Evolutionary conservation across 805 yeast genomes (phyloP).

Genomic region (Suhomyces kilbournensis): DNA sequence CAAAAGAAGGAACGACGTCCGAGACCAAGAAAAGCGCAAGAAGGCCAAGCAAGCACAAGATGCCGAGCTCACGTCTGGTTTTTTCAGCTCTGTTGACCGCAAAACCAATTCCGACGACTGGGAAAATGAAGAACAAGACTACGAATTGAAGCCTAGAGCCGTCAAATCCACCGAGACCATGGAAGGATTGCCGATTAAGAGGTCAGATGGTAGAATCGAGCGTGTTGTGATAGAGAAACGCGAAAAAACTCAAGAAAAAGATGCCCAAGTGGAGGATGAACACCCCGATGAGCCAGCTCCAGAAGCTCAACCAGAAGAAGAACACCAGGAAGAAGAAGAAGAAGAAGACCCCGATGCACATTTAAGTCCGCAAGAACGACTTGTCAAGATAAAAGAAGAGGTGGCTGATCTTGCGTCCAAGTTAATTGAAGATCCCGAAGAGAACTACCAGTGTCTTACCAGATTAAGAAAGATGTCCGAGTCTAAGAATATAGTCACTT

Average conservation of each 20-base stretch:
- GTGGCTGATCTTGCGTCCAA: conserved; percentile 78
- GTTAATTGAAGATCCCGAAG: conserved; percentile 86
- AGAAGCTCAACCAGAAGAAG: neutral
- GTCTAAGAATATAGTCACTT: conserved; percentile 62
- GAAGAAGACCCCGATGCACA: conserved; percentile 46
- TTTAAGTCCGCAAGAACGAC: conserved; percentile 49
- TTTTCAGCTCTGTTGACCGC: conserved; percentile 21
- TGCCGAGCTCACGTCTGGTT: conserved; percentile 33
- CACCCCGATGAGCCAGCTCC: conserved; percentile 17
- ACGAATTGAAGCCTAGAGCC: conserved; percentile 69
- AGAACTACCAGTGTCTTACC: conserved; percentile 60
- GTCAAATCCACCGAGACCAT: conserved; percentile 44
- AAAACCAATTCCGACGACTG: conserved; percentile 34
- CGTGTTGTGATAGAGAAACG: conserved; percentile 49
- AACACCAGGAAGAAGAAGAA: conserved; percentile 15
- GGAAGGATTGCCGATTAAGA: conserved; percentile 80
- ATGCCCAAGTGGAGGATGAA: conserved; percentile 16
- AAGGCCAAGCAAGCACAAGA: conserved; percentile 41
- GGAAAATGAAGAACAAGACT: conserved; percentile 78
- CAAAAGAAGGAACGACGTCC: conserved; percentile 28
- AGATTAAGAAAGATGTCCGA: conserved; percentile 68
- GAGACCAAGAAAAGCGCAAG: conserved; percentile 31
- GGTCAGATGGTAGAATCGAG: conserved; percentile 68
- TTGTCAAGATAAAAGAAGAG: conserved; percentile 69
- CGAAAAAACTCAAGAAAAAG: conserved; percentile 19